Conservation (phyloP, 2,329 filamentous ascomycete genomes). For the Ceratocystis papillata region DNA sequence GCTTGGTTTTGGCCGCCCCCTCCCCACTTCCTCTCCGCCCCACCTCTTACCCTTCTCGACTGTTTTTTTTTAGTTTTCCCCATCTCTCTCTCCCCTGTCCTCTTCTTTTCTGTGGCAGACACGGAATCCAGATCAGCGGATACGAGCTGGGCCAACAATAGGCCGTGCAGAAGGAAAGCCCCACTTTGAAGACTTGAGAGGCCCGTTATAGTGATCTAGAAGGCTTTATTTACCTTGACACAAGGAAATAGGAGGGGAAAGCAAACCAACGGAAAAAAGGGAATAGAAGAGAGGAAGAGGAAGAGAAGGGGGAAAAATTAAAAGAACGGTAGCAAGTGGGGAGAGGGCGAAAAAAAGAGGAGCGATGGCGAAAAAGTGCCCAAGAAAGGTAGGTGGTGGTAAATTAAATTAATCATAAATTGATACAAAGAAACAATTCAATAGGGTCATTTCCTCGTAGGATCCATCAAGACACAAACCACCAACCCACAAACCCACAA, state of each 20-base stretch:
- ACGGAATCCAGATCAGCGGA: slow-evolving; percentile 11
- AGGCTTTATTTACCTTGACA: too few relatives aligned
- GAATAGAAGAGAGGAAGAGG: background rate
- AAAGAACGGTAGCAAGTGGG: background rate
- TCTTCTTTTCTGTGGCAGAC: background rate
- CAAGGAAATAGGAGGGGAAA: background rate
- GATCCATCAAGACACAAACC: background rate
- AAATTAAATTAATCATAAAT: background rate
- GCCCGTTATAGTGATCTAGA: too few relatives aligned
- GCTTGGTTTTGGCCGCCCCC: too few relatives aligned
- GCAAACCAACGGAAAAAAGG: background rate
- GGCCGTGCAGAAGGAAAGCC: background rate
- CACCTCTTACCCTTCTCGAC: background rate
- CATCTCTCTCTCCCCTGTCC: background rate
- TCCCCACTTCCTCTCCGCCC: background rate
- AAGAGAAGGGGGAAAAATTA: background rate
- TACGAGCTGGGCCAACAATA: slow-evolving; percentile 7
- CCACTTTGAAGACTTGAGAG: background rate
- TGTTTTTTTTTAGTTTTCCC: background rate
- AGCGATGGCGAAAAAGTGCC: slow-evolving; percentile 4
- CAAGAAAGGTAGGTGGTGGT: background rate
- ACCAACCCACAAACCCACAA: background rate
- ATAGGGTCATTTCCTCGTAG: background rate
- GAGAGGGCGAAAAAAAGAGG: background rate
- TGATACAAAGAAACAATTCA: background rate